Evolutionary conservation across 2,329 filamentous ascomycete species (phyloP), one percentile per base, ranked within the genome.

Genomic region (Cercospora sp.): DNA sequence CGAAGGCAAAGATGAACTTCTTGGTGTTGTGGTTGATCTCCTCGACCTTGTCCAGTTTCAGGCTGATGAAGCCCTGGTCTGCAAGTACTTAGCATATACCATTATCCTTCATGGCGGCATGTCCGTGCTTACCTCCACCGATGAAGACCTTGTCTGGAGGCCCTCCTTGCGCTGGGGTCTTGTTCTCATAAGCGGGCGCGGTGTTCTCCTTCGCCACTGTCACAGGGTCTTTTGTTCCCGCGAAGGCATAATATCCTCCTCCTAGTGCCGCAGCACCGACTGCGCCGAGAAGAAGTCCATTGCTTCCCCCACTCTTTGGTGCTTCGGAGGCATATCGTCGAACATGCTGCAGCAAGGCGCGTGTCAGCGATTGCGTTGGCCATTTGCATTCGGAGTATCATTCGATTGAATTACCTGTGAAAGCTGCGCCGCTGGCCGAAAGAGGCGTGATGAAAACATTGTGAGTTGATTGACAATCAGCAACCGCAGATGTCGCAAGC

Each of bases 21-120:
- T 98, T 98, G 75, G 93, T 96, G 86, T 98, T 98, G 86, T 94
- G 91, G 85, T 93, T 97, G 83, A 97, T 82, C 57, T 85, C 82
- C 82, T 97, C 91, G 60, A 93, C 87, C 65, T 90, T 88, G 66
- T 92, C 88, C 66, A 98, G 85, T 82, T 91, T 89, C 74, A 98
- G 86, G 70, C 89, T 89, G 71, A 97, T 80, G 82, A 93, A 98
- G 73, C 93, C 94, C 82, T 97, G 93, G 70, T 97, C 92, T 62
- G 16, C 16, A 7, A 28, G 6, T 30, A 66, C n/a, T 51, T 18
- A 57, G 30, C 40, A n/a, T 20, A n/a, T 53, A n/a, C 30, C 48
- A 16, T 31, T 36, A 36, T 13, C 26, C 20, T 51, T 67, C 10
- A 40, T 42, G 8, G n/a, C 23, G 6, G 20, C 10, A 18, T 53